Evolutionary conservation across 768 basidiomycete genomes (phyloP), one percentile per base, ranked within the genome.

Genomic region (Russula compacta): DNA sequence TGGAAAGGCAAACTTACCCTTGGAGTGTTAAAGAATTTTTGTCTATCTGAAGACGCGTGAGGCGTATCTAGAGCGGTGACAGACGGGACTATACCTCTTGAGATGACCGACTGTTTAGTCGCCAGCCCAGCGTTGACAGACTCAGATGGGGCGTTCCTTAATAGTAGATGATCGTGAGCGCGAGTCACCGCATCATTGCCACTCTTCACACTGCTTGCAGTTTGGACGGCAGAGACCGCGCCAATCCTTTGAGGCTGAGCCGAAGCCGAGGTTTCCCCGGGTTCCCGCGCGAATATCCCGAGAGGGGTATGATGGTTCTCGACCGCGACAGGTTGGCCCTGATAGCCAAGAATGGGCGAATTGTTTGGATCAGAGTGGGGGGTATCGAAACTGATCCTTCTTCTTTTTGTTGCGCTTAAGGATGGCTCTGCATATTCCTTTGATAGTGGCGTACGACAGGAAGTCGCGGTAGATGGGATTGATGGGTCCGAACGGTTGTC

Each of bases 1-100:
- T 51, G 19, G 60, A 36, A 42, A 50, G 9, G n/a, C 21, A 2
- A 49, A 54, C 55, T 54, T 39, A 64, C 60, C 33, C n/a, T 56
- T 6, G 39, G 38, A 35, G 50, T 6, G 14, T 24, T 42, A 14
- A 24, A n/a, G 38, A 33, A 42, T 40, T 17, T 42, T 52, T 9
- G 43, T 39, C 53, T 40, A 19, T 36, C 56, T 60, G 44, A 12
- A 39, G 21, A 15, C 17, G 14, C 21, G 35, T 14, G 19, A 44
- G 29, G 32, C 33, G 43, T 42, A 38, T 21, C 29, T 39, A 50
- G 48, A 19, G 49, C 38, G 54, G 17, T 24, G 15, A 56, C 9
- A 6, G 24, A 29, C 21, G 35, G 12, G 14, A 14, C 36, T 46
- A 51, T 57, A 46, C 60, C 60, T 46, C 50, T 56, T 38, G 35